Evolutionary conservation across 768 basidiomycete species (phyloP).

Genomic region (Tulasnella sp.): DNA sequence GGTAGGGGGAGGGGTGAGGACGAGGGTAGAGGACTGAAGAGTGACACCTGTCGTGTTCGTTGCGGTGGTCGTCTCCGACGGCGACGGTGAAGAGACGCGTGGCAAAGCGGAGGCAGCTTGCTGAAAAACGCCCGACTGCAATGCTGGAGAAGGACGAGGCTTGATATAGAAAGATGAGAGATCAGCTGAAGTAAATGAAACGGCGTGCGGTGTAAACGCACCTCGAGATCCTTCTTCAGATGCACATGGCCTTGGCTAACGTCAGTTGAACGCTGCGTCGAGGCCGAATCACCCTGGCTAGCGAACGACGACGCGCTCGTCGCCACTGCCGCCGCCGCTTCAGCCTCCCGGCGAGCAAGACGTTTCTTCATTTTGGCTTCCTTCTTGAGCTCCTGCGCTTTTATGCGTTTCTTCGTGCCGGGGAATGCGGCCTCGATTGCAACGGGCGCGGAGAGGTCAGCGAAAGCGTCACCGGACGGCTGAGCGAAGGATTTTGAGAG

Average conservation of each 20-base stretch:
- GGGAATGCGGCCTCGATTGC: background rate
- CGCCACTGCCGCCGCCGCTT: background rate
- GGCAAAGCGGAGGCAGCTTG: background rate
- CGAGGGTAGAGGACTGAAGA: background rate
- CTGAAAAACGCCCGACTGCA: background rate
- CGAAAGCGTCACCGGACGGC: background rate
- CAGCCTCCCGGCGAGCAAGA: background rate
- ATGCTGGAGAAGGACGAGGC: background rate
- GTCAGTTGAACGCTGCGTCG: background rate
- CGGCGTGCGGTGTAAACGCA: background rate
- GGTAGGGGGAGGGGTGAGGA: conserved; percentile 4
- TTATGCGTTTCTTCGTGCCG: background rate
- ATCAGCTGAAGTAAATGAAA: background rate
- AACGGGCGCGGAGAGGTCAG: background rate
- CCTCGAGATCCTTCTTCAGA: background rate
- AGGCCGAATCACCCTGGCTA: background rate
- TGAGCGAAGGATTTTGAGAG: background rate
- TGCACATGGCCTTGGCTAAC: background rate
- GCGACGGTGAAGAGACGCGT: background rate
- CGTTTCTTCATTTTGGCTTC: conserved; percentile 4
- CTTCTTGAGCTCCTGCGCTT: conserved; percentile 2
- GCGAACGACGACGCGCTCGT: background rate
- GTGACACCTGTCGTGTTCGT: background rate
- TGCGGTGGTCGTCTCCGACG: background rate
- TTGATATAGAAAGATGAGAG: background rate